Base-by-base conservation (phyloP, 768 basidiomycete genomes). In the Lentinus tigrinus region DNA sequence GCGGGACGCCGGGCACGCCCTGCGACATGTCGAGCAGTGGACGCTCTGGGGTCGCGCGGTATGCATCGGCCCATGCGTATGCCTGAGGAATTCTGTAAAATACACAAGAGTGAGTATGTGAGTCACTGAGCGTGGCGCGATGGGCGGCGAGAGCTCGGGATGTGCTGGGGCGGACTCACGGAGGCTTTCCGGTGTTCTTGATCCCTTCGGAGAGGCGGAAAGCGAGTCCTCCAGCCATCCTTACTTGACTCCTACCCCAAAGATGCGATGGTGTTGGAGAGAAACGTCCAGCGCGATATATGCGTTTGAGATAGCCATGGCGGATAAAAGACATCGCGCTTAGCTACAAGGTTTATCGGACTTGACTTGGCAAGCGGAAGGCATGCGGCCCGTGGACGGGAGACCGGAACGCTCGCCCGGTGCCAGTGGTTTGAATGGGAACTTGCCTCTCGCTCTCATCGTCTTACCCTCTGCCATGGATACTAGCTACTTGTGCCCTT, bases 21-120 rank as follows among this genome's bases (percentile, higher is more conserved):
- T 92, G 89, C 1, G 87, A 85, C 77, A 91, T 84, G 64, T 83
- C 80, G n/a, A 92, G 77, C 2, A 91, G 72, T 0, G 83, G 84
- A 9, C 76, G 74, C 23, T 57, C 65, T 0, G 74, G 66, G 0
- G 78, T 77, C 0, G 78, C 65, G 4, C 61, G 62, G 68, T 83
- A 86, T 13, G 70, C 63, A 21, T 66, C 61, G 0, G 75, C 81
- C 87, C 86, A 88, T 73, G 76, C 73, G 53, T 83, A 80, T 16
- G 84, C 85, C 34, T 74, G 74, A 1, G 85, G 80, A 47, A 88
- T 85, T 14, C 85, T 85, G 64, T 4, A 31, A 31, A n/a, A 44
- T 44, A 38, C 23, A 17, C 16, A 47, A 19, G 4, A 4, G n/a
- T n/a, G n/a, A n/a, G n/a, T n/a, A n/a, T n/a, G n/a, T n/a, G n/a